Evolutionary conservation across 176 grass and related monocot genomes (phyloP).

Genomic region (Puccinellia tenuiflora): DNA sequence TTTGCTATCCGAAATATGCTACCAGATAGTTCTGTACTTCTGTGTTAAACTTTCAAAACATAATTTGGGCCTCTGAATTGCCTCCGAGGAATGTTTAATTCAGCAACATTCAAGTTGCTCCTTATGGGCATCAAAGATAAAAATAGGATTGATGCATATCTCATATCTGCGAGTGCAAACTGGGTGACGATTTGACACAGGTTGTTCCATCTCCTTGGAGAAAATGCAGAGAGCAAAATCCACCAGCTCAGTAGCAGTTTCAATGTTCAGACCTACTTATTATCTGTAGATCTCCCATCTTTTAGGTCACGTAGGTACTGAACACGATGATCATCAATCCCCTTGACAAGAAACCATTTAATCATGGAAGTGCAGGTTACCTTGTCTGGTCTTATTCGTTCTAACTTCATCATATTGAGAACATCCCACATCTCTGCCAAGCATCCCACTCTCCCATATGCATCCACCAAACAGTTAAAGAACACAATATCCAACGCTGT

Average conservation of each 20-base stretch:
- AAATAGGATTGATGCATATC: background rate
- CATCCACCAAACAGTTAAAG: slow-evolving; percentile 95
- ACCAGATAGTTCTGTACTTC: background rate
- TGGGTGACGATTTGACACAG: background rate
- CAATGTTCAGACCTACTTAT: slow-evolving; percentile 17
- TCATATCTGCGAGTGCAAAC: background rate
- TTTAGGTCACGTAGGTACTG: slow-evolving; percentile 60
- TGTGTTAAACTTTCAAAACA: background rate
- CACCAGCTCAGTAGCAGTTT: background rate
- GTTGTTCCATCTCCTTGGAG: background rate
- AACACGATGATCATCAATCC: slow-evolving; percentile 74
- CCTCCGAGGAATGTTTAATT: background rate
- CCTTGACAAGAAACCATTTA: slow-evolving; percentile 82
- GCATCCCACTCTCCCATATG: slow-evolving; percentile 74
- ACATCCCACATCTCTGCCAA: slow-evolving; percentile 84
- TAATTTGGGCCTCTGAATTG: background rate
- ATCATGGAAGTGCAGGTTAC: slow-evolving; percentile 88
- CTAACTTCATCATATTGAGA: slow-evolving; percentile 75
- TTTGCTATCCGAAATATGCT: background rate
- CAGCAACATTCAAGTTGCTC: background rate
- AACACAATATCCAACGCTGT: slow-evolving; percentile 80
- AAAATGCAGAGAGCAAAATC: background rate
- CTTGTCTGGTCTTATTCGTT: slow-evolving; percentile 59
- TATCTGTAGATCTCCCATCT: slow-evolving; percentile 21
- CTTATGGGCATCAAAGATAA: background rate